Conservation (phyloP, 129 eudicot species). For the Artemisia tridentata region DNA sequence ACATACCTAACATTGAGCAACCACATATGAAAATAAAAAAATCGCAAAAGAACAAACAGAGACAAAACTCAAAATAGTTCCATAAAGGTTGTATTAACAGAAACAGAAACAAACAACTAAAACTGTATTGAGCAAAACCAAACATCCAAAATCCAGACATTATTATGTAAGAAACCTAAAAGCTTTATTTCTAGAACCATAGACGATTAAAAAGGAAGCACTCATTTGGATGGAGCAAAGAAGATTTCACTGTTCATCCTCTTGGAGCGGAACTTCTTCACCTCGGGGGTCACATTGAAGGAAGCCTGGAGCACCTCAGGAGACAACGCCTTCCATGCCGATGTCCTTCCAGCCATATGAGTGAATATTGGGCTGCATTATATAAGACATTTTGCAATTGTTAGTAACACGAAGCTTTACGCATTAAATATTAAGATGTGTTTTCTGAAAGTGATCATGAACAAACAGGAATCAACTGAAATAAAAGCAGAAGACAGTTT, state of each 20-base stretch:
- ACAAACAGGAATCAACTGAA: too few relatives aligned
- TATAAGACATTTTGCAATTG: too few relatives aligned
- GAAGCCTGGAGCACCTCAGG: constrained; percentile 70
- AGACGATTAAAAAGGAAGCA: background rate
- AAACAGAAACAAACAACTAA: constrained; percentile 11
- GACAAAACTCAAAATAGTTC: too few relatives aligned
- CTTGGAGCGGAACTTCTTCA: constrained; percentile 65
- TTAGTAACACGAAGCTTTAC: background rate
- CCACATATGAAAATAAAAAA: background rate
- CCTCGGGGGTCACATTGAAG: constrained; percentile 56
- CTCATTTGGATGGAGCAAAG: constrained; percentile 66
- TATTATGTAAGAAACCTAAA: background rate
- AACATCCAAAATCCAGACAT: constrained; percentile 7
- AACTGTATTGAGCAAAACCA: constrained; percentile 2
- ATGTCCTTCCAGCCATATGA: constrained; percentile 76
- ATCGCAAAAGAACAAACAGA: too few relatives aligned
- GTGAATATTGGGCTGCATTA: constrained; percentile 63
- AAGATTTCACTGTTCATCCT: constrained; percentile 64
- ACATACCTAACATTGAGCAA: background rate
- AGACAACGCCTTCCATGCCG: constrained; percentile 69
- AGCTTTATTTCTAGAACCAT: background rate
- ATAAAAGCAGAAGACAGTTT: too few relatives aligned
- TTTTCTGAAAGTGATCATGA: too few relatives aligned
- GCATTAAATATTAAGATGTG: too few relatives aligned
- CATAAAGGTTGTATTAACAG: background rate